phyloP scores from a whole-genome alignment of 2,329 filamentous ascomycete species.

The Lecanoromycetidae sp. region DNA sequence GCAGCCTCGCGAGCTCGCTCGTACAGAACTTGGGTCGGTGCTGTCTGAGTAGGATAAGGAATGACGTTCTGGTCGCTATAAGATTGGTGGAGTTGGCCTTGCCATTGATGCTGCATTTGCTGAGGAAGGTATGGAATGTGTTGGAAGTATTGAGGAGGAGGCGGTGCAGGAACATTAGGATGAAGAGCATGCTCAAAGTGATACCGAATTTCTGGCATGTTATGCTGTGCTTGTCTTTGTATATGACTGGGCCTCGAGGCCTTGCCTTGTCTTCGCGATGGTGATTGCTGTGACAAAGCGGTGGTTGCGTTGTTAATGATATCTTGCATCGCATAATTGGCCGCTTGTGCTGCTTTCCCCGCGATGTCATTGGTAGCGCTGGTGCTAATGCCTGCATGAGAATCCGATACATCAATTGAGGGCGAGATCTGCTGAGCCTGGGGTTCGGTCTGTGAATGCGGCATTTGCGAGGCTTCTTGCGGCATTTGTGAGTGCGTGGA shows the following conservation, averaged over 20 bases:
- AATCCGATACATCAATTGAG: not conserved
- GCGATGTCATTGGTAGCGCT: slow-evolving; percentile 29
- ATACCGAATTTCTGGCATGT: slow-evolving; percentile 9
- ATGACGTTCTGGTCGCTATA: slow-evolving; percentile 12
- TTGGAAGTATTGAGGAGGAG: slow-evolving; percentile 10
- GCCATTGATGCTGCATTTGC: slow-evolving; percentile 7
- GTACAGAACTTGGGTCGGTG: slow-evolving; percentile 45
- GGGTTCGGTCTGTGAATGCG: not conserved
- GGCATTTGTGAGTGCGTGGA: not conserved
- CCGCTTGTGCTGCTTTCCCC: slow-evolving; percentile 35
- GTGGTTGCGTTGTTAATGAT: slow-evolving; percentile 28
- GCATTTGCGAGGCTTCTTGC: not conserved
- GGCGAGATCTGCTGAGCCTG: not conserved
- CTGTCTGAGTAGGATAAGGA: slow-evolving; percentile 28
- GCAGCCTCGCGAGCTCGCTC: slow-evolving; percentile 45
- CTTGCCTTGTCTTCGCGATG: slow-evolving; percentile 9
- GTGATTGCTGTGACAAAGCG: slow-evolving; percentile 24
- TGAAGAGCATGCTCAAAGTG: slow-evolving; percentile 17
- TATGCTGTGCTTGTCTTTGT: not conserved
- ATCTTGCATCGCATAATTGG: slow-evolving; percentile 36
- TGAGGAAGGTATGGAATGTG: slow-evolving; percentile 6
- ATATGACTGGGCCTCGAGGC: not conserved
- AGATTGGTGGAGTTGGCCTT: slow-evolving; percentile 9
- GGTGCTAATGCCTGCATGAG: not conserved
- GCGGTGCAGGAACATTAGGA: slow-evolving; percentile 15